A percentile compares a stretch with the other conserved stretches of the same genome.
phyloP scores from a whole-genome alignment of 2,329 filamentous ascomycete genomes.

The Exophiala dermatitidis region DNA sequence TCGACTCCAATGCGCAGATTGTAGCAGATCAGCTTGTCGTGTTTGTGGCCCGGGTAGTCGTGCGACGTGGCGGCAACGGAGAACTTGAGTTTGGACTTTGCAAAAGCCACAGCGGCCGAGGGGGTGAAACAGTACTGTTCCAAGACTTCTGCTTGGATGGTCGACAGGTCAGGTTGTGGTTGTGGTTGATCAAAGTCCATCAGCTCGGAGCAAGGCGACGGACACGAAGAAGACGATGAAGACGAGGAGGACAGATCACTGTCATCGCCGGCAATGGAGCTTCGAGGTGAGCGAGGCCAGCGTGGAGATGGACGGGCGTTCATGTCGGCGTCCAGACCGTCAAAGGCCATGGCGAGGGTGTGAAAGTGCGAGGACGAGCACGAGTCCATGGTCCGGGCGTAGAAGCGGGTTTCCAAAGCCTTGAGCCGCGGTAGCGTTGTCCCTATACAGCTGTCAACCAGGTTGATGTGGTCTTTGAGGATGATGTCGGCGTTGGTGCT shows the following conservation, averaged over 20 bases:
- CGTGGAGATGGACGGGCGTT: slow-evolving; percentile 19
- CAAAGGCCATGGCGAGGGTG: slow-evolving; percentile 20
- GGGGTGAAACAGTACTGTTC: slow-evolving; percentile 22
- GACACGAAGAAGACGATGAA: slow-evolving; percentile 3
- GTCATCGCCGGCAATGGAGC: slow-evolving; percentile 13
- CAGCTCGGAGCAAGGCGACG: slow-evolving; percentile 1
- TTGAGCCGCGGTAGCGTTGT: slow-evolving; percentile 14
- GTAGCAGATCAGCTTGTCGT: slow-evolving; percentile 23
- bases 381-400: slow-evolving; percentile 17
- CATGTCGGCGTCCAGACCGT: slow-evolving; percentile 20
- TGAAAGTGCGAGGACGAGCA: slow-evolving; percentile 18
- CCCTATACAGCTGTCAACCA: slow-evolving; percentile 20
- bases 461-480: slow-evolving; percentile 21
- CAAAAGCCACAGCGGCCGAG: slow-evolving; percentile 18
- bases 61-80: slow-evolving; percentile 19
- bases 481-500: slow-evolving; percentile 16
- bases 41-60: slow-evolving; percentile 17
- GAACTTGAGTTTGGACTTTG: slow-evolving; percentile 20
- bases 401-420: slow-evolving; percentile 21
- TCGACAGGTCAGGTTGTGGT: slow-evolving; percentile 16
- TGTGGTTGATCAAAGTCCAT: slow-evolving; percentile 1
- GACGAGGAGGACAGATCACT: neutral
- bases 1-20: slow-evolving; percentile 21
- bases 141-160: slow-evolving; percentile 17
- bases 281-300: slow-evolving; percentile 15